Evolutionary conservation across 352 stramenopile genomes (phyloP), one percentile per base, ranked within the genome.

Genomic region (Phytophthora vignae): DNA sequence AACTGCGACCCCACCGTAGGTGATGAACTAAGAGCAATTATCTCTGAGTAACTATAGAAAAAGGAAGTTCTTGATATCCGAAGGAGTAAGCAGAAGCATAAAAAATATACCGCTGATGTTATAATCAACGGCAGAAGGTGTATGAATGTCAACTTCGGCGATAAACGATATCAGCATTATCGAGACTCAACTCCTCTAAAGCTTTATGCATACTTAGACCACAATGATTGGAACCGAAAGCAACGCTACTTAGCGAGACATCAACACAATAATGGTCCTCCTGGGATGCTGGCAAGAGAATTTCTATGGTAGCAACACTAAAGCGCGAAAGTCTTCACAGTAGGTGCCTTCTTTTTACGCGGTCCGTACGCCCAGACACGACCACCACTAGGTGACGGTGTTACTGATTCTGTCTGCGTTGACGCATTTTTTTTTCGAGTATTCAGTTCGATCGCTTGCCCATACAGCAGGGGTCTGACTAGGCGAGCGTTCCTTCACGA

Each of bases 141-240:
- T n/a, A 48, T 19, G 40, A 48, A 48, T 48, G 40, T 48, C 40
- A 48, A 38, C 22, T 56, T 33, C 2, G 50, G 50, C 15, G 25
- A 56, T n/a, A 56, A 0, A 3, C 33, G 6, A 29, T 22, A 38
- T 63, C 25, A 67, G 40, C 59, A 70, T 64, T 70, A 59, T 59
- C 25, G 53, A 1, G 53, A 55, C 14, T 31, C 9, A 4, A 53
- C 46, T 0, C 46, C 46, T 2, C 46, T 53, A 8, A 56, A 38
- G 25, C 50, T 56, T 4, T 56, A 56, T 33, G 22, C 50, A 12
- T n/a, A 56, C 11, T 56, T 38, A 56, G 22, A 56, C 8, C 46
- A 53, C n/a, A 25, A 53, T 53, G 46, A 53, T 22, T 53, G 21
- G 9, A 2, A 11, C 2, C 46, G 46, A 25, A 53, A 53, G 46